Base-by-base conservation (phyloP, 1,139 yeast genomes). In the Suhomyces taliae region DNA sequence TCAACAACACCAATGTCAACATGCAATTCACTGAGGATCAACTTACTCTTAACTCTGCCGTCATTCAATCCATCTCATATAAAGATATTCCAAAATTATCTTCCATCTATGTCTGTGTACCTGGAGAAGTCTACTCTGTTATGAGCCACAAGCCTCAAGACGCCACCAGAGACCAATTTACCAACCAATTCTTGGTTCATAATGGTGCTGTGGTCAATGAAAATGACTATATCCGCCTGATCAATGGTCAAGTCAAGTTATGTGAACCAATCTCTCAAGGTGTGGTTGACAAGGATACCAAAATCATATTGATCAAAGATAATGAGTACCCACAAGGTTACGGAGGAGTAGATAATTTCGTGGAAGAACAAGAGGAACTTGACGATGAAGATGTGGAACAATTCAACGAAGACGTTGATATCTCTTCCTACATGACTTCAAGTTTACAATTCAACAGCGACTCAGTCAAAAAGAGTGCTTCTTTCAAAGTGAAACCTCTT, bases 261-360 rank as follows among this genome's bases (percentile, higher is more conserved):
- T 81, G 90, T 60, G 95, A 87, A 54, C 95, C 96, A 0, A 74
- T 82, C 1, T 80, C 79, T 38, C 95, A 87, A 60, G 96, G 96
- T 1, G 55, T 62, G n/a, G 63, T 77, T 3, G 63, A 64, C 36
- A 53, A 52, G 2, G 57, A 58, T 8, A 82, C 90, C 0, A 69
- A 69, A 27, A 67, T 86, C n/a, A 76, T 83, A 1, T 65, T 86
- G 42, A 77, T 83, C 14, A 78, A 74, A 51, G 71, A 67, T 31
- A 53, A 58, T n/a, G 51, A 40, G 9, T 47, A 44, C 34, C 43
- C 47, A 8, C 38, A 51, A 9, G 43, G 45, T 6, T 45, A 45
- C 19, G 47, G 47, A 10, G 47, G 47, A 10, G 44, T 40, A 15
- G 24, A 34, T 4, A 27, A 38, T n/a, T 39, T 40, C 11, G 33